Base-by-base conservation (phyloP, 1,139 yeast species). In the Magnusiomyces suaveolens region DNA sequence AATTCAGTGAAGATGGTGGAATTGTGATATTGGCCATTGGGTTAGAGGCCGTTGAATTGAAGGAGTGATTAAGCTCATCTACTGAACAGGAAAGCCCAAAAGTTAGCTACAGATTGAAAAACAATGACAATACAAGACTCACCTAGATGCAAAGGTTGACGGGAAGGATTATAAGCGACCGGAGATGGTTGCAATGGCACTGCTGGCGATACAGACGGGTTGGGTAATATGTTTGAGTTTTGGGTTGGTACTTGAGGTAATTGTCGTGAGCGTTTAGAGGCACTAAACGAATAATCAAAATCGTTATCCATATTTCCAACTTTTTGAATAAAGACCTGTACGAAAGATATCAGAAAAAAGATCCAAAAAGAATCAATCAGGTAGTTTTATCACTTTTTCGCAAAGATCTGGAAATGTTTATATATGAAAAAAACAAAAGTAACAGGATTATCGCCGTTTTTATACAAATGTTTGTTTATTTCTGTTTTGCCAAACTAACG, bases 121-220 rank as follows among this genome's bases (percentile, higher is more conserved):
- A 18, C 18, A 8, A 8, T 16, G 10, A 32, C n/a, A 23, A 10
- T 24, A 14, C n/a, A 16, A 43, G 14, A 48, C 63, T 53, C 52
- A 61, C 63, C 62, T 43, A 61, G 52, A 52, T 63, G 62, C 43
- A 59, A 59, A 23, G 60, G 56, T 49, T 60, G 64, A 41, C 64
- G 54, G 21, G 56, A 51, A 4, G 65, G 62, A 12, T 64, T 60
- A 48, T 55, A 57, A 10, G 59, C 58, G 2, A 33, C 53, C 2
- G 60, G 57, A 3, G 62, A 54, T 16, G 58, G 60, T 20, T 50
- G 56, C 3, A 53, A 39, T 23, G 52, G 52, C 10, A 50, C n/a
- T 32, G 52, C 48, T 23, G 52, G 41, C 44, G 56, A 47, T 46
- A 52, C 48, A 43, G 51, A 46, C 12, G 54, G 47, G 23, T 43